A percentile compares a stretch with the other conserved stretches of the same genome.
These are phyloP conservation scores for Cadophora malorum DNA, from an alignment of 2,329 filamentous ascomycete species.

Conservation along the genomic window DNA sequence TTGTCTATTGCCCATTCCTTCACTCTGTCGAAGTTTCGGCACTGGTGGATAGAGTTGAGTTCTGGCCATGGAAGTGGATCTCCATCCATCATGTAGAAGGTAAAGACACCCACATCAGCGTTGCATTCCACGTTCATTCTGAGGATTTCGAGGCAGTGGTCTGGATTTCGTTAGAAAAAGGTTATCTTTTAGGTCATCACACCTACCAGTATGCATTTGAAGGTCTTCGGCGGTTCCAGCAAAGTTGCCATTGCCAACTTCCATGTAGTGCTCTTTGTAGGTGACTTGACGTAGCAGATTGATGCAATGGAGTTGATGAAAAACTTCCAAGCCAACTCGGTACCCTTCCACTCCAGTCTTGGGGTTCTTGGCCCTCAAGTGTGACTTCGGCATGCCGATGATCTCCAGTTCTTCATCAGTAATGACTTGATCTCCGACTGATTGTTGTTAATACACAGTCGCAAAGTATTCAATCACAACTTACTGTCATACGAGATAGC, in stretches of 20 bases:
- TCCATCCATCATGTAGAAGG: constrained; percentile 55
- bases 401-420: constrained; percentile 58
- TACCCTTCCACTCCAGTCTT: constrained; percentile 63
- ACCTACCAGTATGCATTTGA: constrained; percentile 48
- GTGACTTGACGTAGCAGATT: constrained; percentile 52
- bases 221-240: constrained; percentile 51
- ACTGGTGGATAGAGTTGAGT: constrained; percentile 59
- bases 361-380: constrained; percentile 61
- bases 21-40: constrained; percentile 59
- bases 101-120: constrained; percentile 60
- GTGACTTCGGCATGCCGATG: constrained; percentile 57
- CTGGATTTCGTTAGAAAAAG: constrained; percentile 34
- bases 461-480: constrained; percentile 5
- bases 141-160: constrained; percentile 61
- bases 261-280: constrained; percentile 57
- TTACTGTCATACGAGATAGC: constrained; percentile 56
- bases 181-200: not conserved
- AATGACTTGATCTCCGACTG: constrained; percentile 68
- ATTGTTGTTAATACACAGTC: constrained; percentile 12
- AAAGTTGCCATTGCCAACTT: constrained; percentile 55
- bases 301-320: constrained; percentile 50
- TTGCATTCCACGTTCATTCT: constrained; percentile 61
- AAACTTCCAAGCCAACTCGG: constrained; percentile 57
- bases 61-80: constrained; percentile 59
- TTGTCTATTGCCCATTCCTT: constrained; percentile 59